phyloP scores from a whole-genome alignment of 108 stramenopile genomes.

The Nitzschia sp. region DNA sequence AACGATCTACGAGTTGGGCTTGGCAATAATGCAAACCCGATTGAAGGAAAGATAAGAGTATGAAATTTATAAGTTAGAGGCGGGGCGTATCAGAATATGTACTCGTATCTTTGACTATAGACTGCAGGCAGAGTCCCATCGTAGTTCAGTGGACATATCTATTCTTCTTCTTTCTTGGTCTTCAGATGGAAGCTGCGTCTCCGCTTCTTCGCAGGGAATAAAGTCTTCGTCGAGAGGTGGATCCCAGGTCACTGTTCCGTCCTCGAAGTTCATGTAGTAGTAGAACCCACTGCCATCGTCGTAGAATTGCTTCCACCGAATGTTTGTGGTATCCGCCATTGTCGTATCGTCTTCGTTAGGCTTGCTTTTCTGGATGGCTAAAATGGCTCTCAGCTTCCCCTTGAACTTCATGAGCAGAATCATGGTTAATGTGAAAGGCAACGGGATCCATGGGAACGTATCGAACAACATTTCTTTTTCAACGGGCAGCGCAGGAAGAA shows the following conservation, averaged over 20 bases:
- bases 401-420: slow-evolving; percentile 23
- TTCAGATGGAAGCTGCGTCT: no score
- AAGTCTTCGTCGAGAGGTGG: slow-evolving; percentile 6
- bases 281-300: slow-evolving; percentile 4
- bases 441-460: slow-evolving; percentile 31
- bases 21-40: slow-evolving; percentile 86
- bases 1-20: slow-evolving; percentile 89
- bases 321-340: background rate
- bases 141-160: no score
- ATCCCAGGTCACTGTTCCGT: slow-evolving; percentile 11
- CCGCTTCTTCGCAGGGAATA: background rate
- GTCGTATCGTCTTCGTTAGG: background rate
- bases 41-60: slow-evolving; percentile 56
- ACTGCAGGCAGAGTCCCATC: no score
- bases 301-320: slow-evolving; percentile 12
- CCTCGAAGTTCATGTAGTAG: slow-evolving; percentile 12
- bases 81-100: no score
- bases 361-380: background rate
- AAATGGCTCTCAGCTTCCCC: slow-evolving; percentile 1
- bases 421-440: slow-evolving; percentile 20
- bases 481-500: background rate
- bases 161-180: no score
- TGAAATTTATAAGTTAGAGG: no score
- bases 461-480: slow-evolving; percentile 1
- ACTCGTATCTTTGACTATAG: no score